Evolutionary conservation across 1,284 basidiomycete species (phyloP).

Genomic region (Golubevia pallescens): DNA sequence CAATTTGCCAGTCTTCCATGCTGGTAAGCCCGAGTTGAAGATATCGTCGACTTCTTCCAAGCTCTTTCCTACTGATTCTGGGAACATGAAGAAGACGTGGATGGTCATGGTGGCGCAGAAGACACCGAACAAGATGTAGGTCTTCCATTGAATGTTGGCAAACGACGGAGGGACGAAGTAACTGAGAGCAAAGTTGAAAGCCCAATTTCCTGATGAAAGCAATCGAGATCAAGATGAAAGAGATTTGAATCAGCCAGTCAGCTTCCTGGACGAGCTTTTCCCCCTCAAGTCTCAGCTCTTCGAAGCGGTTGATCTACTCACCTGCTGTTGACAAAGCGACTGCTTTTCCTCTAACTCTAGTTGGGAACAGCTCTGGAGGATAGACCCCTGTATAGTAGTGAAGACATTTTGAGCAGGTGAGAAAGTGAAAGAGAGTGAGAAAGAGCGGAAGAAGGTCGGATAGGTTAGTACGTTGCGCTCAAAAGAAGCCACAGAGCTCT

Average conservation of each 20-base stretch:
- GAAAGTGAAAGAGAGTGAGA: no score
- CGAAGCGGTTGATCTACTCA: no score
- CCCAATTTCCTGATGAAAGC: conserved; percentile 7
- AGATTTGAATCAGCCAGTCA: background rate
- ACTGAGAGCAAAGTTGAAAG: conserved; percentile 19
- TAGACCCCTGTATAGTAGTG: conserved; percentile 20
- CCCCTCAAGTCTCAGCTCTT: no score
- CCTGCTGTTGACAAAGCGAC: conserved; percentile 16
- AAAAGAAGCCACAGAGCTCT: no score
- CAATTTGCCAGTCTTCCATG: conserved; percentile 12
- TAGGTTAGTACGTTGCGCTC: no score
- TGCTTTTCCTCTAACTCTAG: conserved; percentile 23
- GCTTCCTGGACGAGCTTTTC: no score
- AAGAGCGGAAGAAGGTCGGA: no score
- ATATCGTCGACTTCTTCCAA: conserved; percentile 13
- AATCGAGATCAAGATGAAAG: background rate
- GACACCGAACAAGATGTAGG: conserved; percentile 27
- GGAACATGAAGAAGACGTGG: conserved; percentile 29
- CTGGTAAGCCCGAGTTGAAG: conserved; percentile 8
- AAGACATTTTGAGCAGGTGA: conserved; percentile 8
- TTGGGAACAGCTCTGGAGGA: conserved; percentile 22
- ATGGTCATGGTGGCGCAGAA: conserved; percentile 23
- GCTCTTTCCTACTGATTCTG: conserved; percentile 9
- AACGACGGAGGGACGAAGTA: conserved; percentile 27
- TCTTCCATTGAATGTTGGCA: conserved; percentile 27